Conservation (phyloP, 805 yeast species). For the Barnettozyma populi region DNA sequence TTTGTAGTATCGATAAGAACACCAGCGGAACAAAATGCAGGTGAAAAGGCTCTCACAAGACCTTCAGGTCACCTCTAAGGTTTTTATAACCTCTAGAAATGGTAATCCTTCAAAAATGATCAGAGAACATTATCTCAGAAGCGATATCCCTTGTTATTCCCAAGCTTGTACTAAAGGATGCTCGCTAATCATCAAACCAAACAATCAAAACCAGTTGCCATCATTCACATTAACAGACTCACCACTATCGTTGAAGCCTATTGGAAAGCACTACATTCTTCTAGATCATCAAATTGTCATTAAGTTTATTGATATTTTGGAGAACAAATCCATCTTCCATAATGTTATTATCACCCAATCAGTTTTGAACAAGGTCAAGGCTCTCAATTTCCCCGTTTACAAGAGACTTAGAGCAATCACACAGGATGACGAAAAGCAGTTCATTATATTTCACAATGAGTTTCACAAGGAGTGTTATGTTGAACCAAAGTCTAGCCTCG, state of each 20-base stretch:
- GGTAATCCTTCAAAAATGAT: slow-evolving; percentile 90
- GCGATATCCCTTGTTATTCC: slow-evolving; percentile 90
- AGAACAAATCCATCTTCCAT: slow-evolving; percentile 65
- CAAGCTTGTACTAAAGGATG: slow-evolving; percentile 59
- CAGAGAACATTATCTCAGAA: slow-evolving; percentile 88
- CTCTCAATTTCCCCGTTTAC: slow-evolving; percentile 82
- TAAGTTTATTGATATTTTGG: slow-evolving; percentile 86
- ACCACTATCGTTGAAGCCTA: slow-evolving; percentile 45
- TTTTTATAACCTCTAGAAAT: slow-evolving; percentile 82
- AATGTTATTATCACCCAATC: slow-evolving; percentile 96
- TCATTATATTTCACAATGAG: slow-evolving; percentile 90
- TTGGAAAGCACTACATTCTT: slow-evolving; percentile 68
- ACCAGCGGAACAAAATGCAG: slow-evolving; percentile 1
- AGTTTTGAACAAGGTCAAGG: slow-evolving; percentile 88
- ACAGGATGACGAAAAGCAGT: slow-evolving; percentile 63
- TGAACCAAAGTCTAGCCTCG: slow-evolving; percentile 51
- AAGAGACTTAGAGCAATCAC: slow-evolving; percentile 74
- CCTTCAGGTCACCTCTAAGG: slow-evolving; percentile 73
- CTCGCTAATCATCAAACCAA: slow-evolving; percentile 45
- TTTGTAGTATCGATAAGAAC: neutral
- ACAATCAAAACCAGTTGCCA: slow-evolving; percentile 64
- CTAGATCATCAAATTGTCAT: slow-evolving; percentile 85
- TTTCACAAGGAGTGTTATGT: slow-evolving; percentile 47
- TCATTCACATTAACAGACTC: slow-evolving; percentile 56
- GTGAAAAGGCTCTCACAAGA: slow-evolving; percentile 43